These are phyloP conservation scores for Glycyrrhiza uralensis DNA, from an alignment of 306 rosid species.

Conservation along the genomic window DNA sequence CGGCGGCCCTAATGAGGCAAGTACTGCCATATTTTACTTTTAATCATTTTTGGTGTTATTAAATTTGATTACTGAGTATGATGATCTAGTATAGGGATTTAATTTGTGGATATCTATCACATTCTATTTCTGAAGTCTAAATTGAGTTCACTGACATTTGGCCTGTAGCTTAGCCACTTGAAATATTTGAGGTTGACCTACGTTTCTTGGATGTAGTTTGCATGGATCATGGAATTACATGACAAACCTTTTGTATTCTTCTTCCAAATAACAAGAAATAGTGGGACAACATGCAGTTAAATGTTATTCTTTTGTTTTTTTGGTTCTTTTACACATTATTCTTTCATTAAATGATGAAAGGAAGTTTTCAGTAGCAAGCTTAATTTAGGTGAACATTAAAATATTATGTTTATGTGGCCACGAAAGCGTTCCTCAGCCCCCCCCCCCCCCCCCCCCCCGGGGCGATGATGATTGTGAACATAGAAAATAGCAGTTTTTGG, in stretches of 20 bases:
- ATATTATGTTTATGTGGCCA: background rate
- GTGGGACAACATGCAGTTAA: background rate
- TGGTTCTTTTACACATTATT: too few species aligned
- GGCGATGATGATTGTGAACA: background rate
- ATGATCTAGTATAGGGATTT: slow-evolving; percentile 2
- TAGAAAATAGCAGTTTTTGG: background rate
- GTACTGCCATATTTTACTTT: slow-evolving; percentile 22
- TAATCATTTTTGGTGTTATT: slow-evolving; percentile 5
- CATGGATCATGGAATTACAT: background rate
- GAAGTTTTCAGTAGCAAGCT: background rate
- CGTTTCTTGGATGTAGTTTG: background rate
- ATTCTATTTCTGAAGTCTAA: background rate
- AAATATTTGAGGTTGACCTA: background rate
- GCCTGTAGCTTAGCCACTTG: background rate
- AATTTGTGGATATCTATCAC: background rate
- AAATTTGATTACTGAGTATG: slow-evolving; percentile 2
- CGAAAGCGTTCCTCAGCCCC: too few species aligned
- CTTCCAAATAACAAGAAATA: background rate
- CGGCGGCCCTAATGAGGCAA: slow-evolving; percentile 93
- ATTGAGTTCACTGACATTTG: slow-evolving; percentile 2
- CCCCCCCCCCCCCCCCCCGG: background rate
- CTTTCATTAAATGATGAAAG: background rate
- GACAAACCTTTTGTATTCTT: background rate
- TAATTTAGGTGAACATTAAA: background rate
- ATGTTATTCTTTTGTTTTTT: background rate